phyloP scores from a whole-genome alignment of 257 asterid genomes.

The Solanum arcanum region DNA sequence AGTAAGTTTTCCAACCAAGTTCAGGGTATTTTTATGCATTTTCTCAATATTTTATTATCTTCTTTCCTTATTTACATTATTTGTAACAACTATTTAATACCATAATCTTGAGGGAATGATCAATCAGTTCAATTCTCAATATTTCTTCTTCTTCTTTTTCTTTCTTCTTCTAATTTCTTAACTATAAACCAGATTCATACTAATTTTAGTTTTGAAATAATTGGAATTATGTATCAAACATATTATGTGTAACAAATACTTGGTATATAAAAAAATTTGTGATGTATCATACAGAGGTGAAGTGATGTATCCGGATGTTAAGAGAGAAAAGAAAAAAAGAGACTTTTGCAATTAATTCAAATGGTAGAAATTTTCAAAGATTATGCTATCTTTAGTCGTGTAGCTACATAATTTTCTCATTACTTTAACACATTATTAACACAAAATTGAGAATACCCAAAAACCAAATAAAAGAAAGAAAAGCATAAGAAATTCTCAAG shows the following conservation, averaged over 20 bases:
- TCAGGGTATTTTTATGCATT: too few relatives aligned
- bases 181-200: neutral
- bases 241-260: neutral
- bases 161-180: too few relatives aligned
- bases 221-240: neutral
- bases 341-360: neutral
- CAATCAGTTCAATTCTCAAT: too few relatives aligned
- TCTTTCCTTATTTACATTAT: too few relatives aligned
- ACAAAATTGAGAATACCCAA: neutral
- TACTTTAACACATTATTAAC: neutral
- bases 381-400: neutral
- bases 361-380: too few relatives aligned
- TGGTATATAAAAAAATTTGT: neutral
- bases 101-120: too few relatives aligned
- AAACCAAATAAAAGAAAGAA: neutral
- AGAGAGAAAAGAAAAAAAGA: neutral
- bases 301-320: neutral
- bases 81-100: too few relatives aligned
- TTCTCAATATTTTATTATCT: too few relatives aligned
- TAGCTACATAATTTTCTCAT: neutral
- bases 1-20: too few relatives aligned
- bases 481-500: neutral
- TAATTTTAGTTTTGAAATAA: neutral
- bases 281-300: neutral
- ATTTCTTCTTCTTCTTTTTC: too few relatives aligned